A percentile compares a stretch with the other conserved stretches of the same genome.
These are phyloP conservation scores for Cordyceps farinosa DNA, from an alignment of 2,329 filamentous ascomycete genomes.

Conservation along the genomic window DNA sequence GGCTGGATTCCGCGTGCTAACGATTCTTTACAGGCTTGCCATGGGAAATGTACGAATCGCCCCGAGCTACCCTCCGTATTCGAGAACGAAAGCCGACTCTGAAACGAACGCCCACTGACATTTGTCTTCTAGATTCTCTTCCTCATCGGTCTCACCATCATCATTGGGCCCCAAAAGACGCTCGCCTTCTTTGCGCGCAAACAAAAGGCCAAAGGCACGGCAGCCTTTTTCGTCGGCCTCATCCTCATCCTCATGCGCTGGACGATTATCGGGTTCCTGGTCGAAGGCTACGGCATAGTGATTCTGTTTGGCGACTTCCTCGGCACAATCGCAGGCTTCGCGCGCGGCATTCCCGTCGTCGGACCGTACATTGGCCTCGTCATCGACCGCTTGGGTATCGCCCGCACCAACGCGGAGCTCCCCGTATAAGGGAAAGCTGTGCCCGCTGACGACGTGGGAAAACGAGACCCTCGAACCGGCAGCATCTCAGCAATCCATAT, in stretches of 20 bases:
- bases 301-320: slow-evolving; percentile 95
- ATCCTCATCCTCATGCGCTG: slow-evolving; percentile 82
- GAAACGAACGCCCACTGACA: slow-evolving; percentile 1
- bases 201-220: slow-evolving; percentile 88
- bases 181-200: slow-evolving; percentile 89
- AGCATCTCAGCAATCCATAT: background rate
- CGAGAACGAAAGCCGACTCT: slow-evolving; percentile 6
- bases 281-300: slow-evolving; percentile 91
- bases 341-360: slow-evolving; percentile 76
- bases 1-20: slow-evolving; percentile 16
- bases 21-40: slow-evolving; percentile 62
- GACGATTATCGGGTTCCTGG: slow-evolving; percentile 84
- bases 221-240: slow-evolving; percentile 81
- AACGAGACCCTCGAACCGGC: background rate
- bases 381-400: slow-evolving; percentile 67
- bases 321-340: slow-evolving; percentile 85
- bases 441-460: background rate
- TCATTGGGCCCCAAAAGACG: slow-evolving; percentile 90
- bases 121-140: slow-evolving; percentile 74
- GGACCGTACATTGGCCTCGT: slow-evolving; percentile 78
- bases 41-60: slow-evolving; percentile 80
- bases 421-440: slow-evolving; percentile 58
- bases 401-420: slow-evolving; percentile 70
- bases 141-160: slow-evolving; percentile 90
- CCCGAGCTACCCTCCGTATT: slow-evolving; percentile 16